Evolutionary conservation across 768 basidiomycete species (phyloP).

Genomic region (Boletus subcaerulescens): DNA sequence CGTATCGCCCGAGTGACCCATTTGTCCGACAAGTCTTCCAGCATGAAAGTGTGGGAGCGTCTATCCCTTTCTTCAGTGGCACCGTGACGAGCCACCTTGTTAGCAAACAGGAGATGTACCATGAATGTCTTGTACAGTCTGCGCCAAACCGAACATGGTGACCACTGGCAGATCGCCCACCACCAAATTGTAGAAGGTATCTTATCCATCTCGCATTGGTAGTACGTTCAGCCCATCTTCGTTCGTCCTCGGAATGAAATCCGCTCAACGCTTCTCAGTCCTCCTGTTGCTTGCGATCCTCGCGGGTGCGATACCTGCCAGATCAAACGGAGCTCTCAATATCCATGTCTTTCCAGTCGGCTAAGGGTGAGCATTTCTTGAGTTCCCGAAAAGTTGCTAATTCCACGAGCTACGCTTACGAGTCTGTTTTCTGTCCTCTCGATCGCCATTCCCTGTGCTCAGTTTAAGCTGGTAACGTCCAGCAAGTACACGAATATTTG

Average conservation of each 20-base stretch:
- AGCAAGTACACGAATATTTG: constrained; percentile 43
- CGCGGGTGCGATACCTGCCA: constrained; percentile 7
- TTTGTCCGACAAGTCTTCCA: too few relatives aligned
- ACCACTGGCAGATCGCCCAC: too few relatives aligned
- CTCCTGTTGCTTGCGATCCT: not conserved
- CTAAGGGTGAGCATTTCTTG: not conserved
- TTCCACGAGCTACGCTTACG: constrained; percentile 1
- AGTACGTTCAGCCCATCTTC: not conserved
- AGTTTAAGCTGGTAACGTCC: not conserved
- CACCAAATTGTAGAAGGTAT: not conserved
- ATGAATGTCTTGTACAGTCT: too few relatives aligned
- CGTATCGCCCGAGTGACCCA: too few relatives aligned
- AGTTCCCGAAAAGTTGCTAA: not conserved
- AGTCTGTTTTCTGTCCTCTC: constrained; percentile 1
- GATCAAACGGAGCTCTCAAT: not conserved
- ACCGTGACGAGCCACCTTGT: too few relatives aligned
- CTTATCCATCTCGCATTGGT: not conserved
- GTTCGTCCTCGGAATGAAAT: constrained; percentile 6
- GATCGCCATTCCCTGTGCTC: not conserved
- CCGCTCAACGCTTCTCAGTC: not conserved
- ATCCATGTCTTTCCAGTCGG: not conserved
- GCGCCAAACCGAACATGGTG: too few relatives aligned
- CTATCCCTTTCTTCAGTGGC: too few relatives aligned
- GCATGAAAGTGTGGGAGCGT: too few relatives aligned
- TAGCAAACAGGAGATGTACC: too few relatives aligned